Base-by-base conservation (phyloP, 345 rosid genomes). In the Lenwebbia sp. region DNA sequence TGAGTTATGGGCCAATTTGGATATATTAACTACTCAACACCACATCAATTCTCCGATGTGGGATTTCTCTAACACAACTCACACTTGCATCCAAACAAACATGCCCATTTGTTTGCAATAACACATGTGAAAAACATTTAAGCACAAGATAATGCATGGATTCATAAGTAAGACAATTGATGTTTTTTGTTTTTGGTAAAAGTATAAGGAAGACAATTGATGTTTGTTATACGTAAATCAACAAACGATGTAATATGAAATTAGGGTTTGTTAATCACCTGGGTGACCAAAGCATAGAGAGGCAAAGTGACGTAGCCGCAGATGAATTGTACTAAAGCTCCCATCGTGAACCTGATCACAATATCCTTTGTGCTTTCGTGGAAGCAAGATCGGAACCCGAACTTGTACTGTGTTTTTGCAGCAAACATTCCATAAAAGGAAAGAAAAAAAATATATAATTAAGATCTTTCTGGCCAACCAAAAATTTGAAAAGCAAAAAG, bases 291-390 rank as follows among this genome's bases (percentile, higher is more conserved):
- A 82, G 96, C 96, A 85, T 93, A 93, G 3, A 94, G 93, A 49
- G 96, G 96, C 4, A 94, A 86, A 4, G 94, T 94, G 12, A 94
- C 95, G 40, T 94, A 93, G 86, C 95, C 95, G 26, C 94, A 91
- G 1, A 93, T 93, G 78, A 92, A 85, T 75, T 94, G 93, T 6
- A 90, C 92, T 70, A 86, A 6, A 58, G 88, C 87, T 82, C 95
- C 94, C 90, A 91, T 86, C n/a, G 82, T 91, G 37, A 93, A 37
- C 89, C 88, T 91, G 85, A 92, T 92, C 5, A 89, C 87, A 40
- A 93, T 92, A 81, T 90, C 93, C 49, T 89, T 89, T 6, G 88
- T 91, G 81, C 54, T 51, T 52, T 81, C 55, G 85, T 94, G 95
- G 88, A 92, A 94, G 88, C 96, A 94, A 49, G 96, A 94, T 83